Base-by-base conservation (phyloP, 345 rosid genomes). In the Gossypium bickii region DNA sequence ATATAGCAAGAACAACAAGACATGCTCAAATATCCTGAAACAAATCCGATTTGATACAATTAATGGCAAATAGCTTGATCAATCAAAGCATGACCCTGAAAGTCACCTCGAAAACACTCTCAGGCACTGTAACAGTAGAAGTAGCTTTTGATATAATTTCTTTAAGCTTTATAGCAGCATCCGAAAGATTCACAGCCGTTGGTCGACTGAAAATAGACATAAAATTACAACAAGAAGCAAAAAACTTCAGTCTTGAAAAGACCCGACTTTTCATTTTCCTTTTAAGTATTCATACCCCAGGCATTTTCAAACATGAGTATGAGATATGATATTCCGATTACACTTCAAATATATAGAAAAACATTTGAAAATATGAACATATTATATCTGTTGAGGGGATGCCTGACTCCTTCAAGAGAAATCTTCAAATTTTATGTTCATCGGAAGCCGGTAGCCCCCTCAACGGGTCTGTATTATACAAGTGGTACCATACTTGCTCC, bases 141-240 rank as follows among this genome's bases (percentile, higher is more conserved):
- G 81, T 79, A 56, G 88, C 93, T 38, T 80, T 85, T 22, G 77
- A 58, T 79, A 91, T 53, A 70, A 89, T 83, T 66, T 86, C 88
- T 81, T 85, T 91, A 78, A 91, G 93, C 72, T 93, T 89, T 20
- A 83, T 69, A 17, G 96, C 90, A 80, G 99, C 99, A 89, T 91
- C 98, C 5, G 94, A 89, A 63, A 95, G 96, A 86, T 91, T 91
- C 74, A 93, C 93, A 0, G 93, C 91, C 16, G 98, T 95, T 56
- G 98, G 97, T 11, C 97, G 97, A 78, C 99, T 92, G 67, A 85
- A 81, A 60, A 79, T 57, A 80, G 72, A 38, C 72, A 81, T 43
- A 61, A 17, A 58, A 71, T 3, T 9, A 58, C 17, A 38, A 57
- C 34, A 22, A 22, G 29, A n/a, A 22, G 34, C 18, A 58, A 68